Base-by-base conservation (phyloP, 139 green algal species). In the Chlamydomonas urium region DNA sequence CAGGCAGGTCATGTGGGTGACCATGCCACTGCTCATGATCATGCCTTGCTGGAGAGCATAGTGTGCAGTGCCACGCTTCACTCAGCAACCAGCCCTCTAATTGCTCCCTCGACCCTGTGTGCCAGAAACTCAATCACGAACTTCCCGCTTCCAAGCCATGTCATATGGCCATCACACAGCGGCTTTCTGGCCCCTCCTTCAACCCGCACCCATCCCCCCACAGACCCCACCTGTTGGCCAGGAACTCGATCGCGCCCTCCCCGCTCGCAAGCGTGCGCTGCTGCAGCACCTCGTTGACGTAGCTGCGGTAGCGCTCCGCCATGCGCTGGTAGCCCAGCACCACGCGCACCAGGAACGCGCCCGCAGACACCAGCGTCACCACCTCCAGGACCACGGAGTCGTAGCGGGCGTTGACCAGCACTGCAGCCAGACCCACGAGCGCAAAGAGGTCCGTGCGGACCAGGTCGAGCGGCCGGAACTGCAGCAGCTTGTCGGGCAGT, bases 401-500 rank as follows among this genome's bases (percentile, higher is more conserved):
- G 48, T 80, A 80, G 17, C 69, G 68, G 1, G 75, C 75, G 68
- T 80, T 8, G 10, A 14, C 35, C 1, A 69, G 24, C 2, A 28
- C 3, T 35, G 62, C 73, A 26, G 45, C 57, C 66, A 80, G 60
- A 24, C 75, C 62, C 33, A 47, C 69, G 33, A 73, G 47, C 6
- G 69, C 69, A 50, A 76, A 76, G 47, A 80, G 29, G 38, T 80
- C 69, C 26, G 38, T 71, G 19, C 28, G 32, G 37, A 81, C 36
- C 70, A 81, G 65, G 35, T 81, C 75, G 56, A 81, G 65, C 6
- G 75, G 75, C 14, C 75, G 63, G 71, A 81, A 81, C 65, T 81
- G 75, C 32, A 81, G 57, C 75, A 76, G 75, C 75, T 81, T 81
- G 62, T 81, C 75, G 4, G 75, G 75, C 53, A 81, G 62, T 31